phyloP scores from a whole-genome alignment of 441 rosid genomes.

The Corymbia citriodora region DNA sequence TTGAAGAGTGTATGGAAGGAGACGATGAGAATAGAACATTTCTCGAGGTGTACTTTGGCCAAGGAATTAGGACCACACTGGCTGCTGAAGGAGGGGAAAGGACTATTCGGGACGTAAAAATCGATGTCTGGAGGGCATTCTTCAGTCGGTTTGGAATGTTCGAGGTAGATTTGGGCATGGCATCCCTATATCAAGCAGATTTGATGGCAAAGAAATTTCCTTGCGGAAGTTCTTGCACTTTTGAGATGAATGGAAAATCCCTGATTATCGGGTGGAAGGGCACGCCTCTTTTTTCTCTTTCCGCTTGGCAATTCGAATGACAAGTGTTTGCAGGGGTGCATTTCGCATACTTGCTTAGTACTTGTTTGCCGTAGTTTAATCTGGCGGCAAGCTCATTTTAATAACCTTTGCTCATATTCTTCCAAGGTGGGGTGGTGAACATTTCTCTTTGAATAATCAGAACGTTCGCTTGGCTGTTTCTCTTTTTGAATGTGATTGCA shows the following conservation, averaged over 20 bases:
- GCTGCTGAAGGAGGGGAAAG: constrained; percentile 22
- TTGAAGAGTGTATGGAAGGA: constrained; percentile 7
- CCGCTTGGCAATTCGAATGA: constrained; percentile 25
- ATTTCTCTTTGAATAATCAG: no score
- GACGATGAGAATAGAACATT: constrained; percentile 2
- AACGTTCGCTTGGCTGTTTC: no score
- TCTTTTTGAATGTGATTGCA: no score
- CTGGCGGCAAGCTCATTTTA: no score
- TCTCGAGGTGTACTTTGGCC: constrained; percentile 10
- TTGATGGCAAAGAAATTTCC: constrained; percentile 15
- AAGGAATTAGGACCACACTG: constrained; percentile 17
- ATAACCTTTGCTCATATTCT: no score
- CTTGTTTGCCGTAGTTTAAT: neutral
- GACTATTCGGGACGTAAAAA: constrained; percentile 16
- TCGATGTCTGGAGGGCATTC: constrained; percentile 27
- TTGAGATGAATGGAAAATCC: constrained; percentile 17
- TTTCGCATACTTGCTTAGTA: neutral
- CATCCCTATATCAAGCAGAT: constrained; percentile 22
- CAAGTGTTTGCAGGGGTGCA: neutral
- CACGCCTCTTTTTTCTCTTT: constrained; percentile 30
- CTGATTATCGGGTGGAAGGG: constrained; percentile 30
- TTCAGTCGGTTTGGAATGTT: constrained; percentile 13
- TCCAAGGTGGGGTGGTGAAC: no score
- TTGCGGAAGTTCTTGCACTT: constrained; percentile 17
- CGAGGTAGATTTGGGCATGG: constrained; percentile 18